Evolutionary conservation across 2,329 filamentous ascomycete genomes (phyloP).

Genomic region (Phialophora macrospora): DNA sequence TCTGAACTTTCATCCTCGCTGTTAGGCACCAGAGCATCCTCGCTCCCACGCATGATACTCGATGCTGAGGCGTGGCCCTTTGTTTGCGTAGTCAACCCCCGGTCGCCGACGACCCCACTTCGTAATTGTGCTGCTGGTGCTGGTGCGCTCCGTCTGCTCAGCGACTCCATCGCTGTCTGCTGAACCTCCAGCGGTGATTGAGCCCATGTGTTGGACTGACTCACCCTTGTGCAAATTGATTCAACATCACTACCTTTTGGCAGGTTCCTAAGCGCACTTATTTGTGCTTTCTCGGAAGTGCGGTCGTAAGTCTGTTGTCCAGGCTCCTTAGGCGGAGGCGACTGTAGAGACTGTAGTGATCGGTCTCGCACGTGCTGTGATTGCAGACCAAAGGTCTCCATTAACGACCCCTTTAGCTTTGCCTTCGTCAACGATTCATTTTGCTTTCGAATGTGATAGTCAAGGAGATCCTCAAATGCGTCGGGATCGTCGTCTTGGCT

Average conservation of each 20-base stretch:
- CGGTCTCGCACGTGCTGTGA: not conserved
- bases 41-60: constrained; percentile 49
- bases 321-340: not conserved
- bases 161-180: constrained; percentile 30
- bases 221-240: constrained; percentile 9
- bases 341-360: not conserved
- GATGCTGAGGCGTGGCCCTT: not conserved
- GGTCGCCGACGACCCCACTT: not conserved
- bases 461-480: constrained; percentile 45
- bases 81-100: too few relatives aligned
- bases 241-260: constrained; percentile 10
- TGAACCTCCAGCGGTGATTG: constrained; percentile 25
- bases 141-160: constrained; percentile 1
- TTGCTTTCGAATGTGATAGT: constrained; percentile 46
- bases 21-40: constrained; percentile 58
- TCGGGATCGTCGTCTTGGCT: constrained; percentile 33
- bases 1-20: constrained; percentile 50
- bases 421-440: constrained; percentile 39
- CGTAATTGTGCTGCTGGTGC: not conserved
- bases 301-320: constrained; percentile 21
- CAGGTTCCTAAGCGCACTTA: constrained; percentile 25
- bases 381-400: constrained; percentile 47
- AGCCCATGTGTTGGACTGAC: constrained; percentile 29
- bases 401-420: constrained; percentile 45
- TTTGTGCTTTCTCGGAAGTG: constrained; percentile 26